phyloP scores from a whole-genome alignment of 164 flowering plant genomes.

The Nymphaea thermarum region DNA sequence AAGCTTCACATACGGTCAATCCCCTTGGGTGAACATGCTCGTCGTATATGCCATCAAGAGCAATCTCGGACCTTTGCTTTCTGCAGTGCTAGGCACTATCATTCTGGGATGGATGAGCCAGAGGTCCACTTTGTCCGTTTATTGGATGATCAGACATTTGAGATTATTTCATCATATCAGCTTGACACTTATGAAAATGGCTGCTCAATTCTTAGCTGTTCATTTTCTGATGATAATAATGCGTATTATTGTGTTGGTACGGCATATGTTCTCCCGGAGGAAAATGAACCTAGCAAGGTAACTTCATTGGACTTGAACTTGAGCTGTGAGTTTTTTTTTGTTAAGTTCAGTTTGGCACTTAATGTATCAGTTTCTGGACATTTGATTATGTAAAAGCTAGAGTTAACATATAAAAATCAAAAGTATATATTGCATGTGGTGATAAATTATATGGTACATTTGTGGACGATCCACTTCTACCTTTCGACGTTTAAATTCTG shows the following conservation, averaged over 20 bases:
- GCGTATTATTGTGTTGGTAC: constrained; percentile 93
- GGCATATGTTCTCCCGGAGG: constrained; percentile 93
- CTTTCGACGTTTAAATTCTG: too few relatives aligned
- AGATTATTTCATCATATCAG: constrained; percentile 66
- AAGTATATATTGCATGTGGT: too few relatives aligned
- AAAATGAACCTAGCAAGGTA: constrained; percentile 92
- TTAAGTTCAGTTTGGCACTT: background rate
- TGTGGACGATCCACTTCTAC: too few relatives aligned
- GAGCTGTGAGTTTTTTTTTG: background rate
- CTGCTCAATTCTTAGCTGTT: constrained; percentile 92
- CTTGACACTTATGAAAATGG: constrained; percentile 86
- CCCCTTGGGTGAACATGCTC: constrained; percentile 94
- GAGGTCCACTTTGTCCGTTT: constrained; percentile 80
- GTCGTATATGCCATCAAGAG: constrained; percentile 94
- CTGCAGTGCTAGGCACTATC: constrained; percentile 62
- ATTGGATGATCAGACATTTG: constrained; percentile 93
- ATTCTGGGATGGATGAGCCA: constrained; percentile 62
- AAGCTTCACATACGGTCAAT: constrained; percentile 97
- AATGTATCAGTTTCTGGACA: background rate
- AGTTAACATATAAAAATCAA: background rate
- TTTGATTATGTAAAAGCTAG: background rate
- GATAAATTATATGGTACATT: too few relatives aligned
- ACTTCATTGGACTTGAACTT: background rate
- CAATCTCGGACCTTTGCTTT: constrained; percentile 86
- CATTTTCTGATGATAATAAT: constrained; percentile 82